These are phyloP conservation scores for Stephanocyclus meneghinianus DNA, from an alignment of 352 stramenopile species.

Conservation along the genomic window DNA sequence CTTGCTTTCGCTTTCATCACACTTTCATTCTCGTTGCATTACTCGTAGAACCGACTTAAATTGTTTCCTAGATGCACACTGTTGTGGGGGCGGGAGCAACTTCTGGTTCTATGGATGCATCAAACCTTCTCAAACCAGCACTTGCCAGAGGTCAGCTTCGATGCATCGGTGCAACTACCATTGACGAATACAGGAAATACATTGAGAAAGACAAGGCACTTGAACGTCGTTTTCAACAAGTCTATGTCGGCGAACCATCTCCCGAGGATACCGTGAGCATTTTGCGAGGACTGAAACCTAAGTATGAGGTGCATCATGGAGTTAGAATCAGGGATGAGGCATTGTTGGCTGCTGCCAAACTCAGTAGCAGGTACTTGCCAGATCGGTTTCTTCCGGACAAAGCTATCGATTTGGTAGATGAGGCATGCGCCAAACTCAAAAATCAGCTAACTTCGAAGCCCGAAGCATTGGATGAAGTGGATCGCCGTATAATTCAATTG, in stretches of 20 bases:
- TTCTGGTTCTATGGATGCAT: constrained; percentile 84
- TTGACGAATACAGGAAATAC: constrained; percentile 89
- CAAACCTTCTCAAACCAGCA: constrained; percentile 95
- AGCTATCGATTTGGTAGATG: constrained; percentile 93
- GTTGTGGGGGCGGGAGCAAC: constrained; percentile 87
- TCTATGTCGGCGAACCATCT: constrained; percentile 92
- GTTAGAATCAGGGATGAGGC: constrained; percentile 93
- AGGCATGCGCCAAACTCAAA: constrained; percentile 90
- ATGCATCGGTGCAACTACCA: constrained; percentile 26
- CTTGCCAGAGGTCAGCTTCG: constrained; percentile 87
- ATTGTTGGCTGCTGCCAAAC: constrained; percentile 90
- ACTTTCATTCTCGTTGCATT: background rate
- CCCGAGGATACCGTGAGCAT: constrained; percentile 95
- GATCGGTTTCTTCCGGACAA: constrained; percentile 91
- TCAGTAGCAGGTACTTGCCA: constrained; percentile 69
- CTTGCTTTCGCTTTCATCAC: background rate
- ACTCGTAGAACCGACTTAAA: background rate
- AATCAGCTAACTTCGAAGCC: constrained; percentile 85
- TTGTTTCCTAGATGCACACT: constrained; percentile 75
- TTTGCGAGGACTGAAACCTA: constrained; percentile 92
- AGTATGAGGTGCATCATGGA: constrained; percentile 96
- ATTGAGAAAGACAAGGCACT: constrained; percentile 97
- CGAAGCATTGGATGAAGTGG: constrained; percentile 90
- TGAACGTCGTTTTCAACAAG: constrained; percentile 94
- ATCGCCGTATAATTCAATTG: constrained; percentile 92